Base-by-base conservation (phyloP, 1,284 basidiomycete species). In the Irpex sp. region DNA sequence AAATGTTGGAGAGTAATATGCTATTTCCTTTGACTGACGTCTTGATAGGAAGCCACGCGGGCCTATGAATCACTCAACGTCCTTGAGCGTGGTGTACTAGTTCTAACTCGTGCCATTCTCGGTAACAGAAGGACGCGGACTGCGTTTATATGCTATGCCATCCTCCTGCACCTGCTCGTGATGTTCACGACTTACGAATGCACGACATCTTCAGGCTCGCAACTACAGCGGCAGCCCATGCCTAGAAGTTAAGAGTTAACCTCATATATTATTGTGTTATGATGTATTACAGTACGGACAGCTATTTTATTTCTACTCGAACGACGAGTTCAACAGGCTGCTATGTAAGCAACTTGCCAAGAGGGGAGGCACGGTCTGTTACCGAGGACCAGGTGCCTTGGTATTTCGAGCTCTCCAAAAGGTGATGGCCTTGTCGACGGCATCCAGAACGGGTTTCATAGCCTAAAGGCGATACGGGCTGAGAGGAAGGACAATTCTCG, bases 11-110 rank as follows among this genome's bases (percentile, higher is more conserved):
- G 11, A 5, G 19, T 34, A 34, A 11, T 15, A 44, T 44, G 49
- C 15, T 61, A 36, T 62, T 26, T 15, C 47, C 40, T 49, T 37
- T 59, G 48, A 60, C 47, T 56, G 47, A 36, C 52, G 49, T 55
- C 59, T 59, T 15, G 62, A 55, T 74, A 97, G 94, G 97, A 99
- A 81, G 95, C 95, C 48, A 90, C 92, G 38, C 82, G 96, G 54
- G 96, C 94, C 1, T 93, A 97, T 64, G 89, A 96, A 67, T 92
- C 91, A 44, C 83, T 99, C 37, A 97, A 98, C 72, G 93, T 94
- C 0, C 81, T 98, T 6, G 97, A 99, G 74, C 85, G 95, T 31
- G 89, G 91, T 13, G 88, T 97, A 1, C 89, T 98, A 62, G 83
- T 88, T 15, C 79, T 98, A 11, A 97, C 97, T 0, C 85, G 92